These are phyloP conservation scores for Leccinum subrobustum DNA, from an alignment of 1,284 basidiomycete species.

Conservation along the genomic window DNA sequence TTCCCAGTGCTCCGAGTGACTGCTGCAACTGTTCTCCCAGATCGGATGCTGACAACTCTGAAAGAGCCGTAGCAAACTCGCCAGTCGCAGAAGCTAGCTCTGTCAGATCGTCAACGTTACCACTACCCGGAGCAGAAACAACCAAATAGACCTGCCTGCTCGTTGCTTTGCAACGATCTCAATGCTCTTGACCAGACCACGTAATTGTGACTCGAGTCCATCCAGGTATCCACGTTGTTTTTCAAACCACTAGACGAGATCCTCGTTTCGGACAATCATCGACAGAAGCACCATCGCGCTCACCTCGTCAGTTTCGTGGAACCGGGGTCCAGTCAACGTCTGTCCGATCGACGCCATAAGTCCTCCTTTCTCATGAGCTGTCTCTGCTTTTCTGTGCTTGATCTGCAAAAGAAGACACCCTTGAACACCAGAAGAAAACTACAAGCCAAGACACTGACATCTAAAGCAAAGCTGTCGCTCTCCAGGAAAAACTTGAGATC, in stretches of 20 bases:
- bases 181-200: constrained; percentile 82
- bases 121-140: background rate
- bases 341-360: constrained; percentile 80
- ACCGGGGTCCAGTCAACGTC: constrained; percentile 78
- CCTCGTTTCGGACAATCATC: background rate
- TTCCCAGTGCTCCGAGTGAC: constrained; percentile 63
- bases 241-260: constrained; percentile 80
- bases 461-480: constrained; percentile 80
- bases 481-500: constrained; percentile 89
- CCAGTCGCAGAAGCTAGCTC: constrained; percentile 67
- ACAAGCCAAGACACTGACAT: constrained; percentile 48
- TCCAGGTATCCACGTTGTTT: constrained; percentile 85
- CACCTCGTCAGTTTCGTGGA: constrained; percentile 92
- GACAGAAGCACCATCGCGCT: constrained; percentile 12
- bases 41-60: constrained; percentile 71
- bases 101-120: constrained; percentile 25
- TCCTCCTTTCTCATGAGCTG: constrained; percentile 72
- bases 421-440: background rate
- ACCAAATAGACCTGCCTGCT: constrained; percentile 44
- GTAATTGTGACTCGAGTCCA: constrained; percentile 86
- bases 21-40: constrained; percentile 71
- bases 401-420: constrained; percentile 50
- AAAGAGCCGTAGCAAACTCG: constrained; percentile 71
- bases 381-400: constrained; percentile 80
- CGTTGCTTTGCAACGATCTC: constrained; percentile 82